Conservation (phyloP, 352 stramenopile species). For the Thraustochytrium sp. region DNA sequence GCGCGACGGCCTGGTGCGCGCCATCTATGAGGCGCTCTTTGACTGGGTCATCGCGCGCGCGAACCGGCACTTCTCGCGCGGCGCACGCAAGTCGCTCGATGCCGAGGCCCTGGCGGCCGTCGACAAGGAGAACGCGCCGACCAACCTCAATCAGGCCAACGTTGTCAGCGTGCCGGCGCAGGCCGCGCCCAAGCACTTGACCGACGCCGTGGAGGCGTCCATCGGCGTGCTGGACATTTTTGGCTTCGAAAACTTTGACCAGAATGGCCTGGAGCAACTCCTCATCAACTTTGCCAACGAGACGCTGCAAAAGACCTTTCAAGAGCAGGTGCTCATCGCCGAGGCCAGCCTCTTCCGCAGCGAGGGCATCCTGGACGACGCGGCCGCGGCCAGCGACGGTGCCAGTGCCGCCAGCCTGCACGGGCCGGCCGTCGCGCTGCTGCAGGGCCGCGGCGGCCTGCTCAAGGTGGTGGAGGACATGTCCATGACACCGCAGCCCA, state of each 20-base stretch:
- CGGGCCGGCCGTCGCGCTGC: background rate
- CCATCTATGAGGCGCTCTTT: constrained; percentile 90
- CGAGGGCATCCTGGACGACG: constrained; percentile 56
- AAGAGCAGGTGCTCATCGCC: constrained; percentile 77
- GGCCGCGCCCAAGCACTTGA: too few relatives aligned
- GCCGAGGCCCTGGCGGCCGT: background rate
- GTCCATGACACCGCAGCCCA: background rate
- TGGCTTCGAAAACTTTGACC: constrained; percentile 90
- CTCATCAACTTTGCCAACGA: constrained; percentile 83
- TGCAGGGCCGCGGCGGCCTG: background rate
- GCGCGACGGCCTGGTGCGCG: constrained; percentile 68
- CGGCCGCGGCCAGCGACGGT: background rate
- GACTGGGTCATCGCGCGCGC: constrained; percentile 74
- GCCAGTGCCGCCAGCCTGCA: background rate
- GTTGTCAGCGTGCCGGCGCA: too few relatives aligned
- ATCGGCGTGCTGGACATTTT: constrained; percentile 95
- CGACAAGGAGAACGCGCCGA: background rate
- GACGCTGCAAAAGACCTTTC: constrained; percentile 74
- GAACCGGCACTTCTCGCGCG: background rate
- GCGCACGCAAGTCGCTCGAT: background rate
- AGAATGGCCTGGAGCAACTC: constrained; percentile 82
- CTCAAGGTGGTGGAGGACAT: constrained; percentile 25
- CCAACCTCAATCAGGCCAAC: too few relatives aligned
- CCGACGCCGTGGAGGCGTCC: constrained; percentile 51
- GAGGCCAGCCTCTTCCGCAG: constrained; percentile 69